Conservation (phyloP, 352 stramenopile genomes). For the Blastocystis hominis region DNA sequence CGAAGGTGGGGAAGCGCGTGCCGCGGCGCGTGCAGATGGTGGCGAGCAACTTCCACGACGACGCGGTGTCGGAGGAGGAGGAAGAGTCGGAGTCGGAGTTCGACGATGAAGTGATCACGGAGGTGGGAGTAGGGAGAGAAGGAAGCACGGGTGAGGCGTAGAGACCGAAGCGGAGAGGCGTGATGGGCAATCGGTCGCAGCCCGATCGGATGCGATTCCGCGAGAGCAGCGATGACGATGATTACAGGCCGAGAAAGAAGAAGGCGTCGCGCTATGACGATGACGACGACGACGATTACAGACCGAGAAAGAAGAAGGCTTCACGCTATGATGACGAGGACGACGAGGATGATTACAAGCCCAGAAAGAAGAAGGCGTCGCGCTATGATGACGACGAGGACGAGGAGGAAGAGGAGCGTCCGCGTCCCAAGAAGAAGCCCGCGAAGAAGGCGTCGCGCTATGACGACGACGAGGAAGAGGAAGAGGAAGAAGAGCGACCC, state of each 20-base stretch:
- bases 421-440: background rate
- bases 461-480: background rate
- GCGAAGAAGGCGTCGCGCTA: too few relatives aligned
- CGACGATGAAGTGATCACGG: slow-evolving; percentile 4
- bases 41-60: background rate
- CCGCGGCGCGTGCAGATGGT: background rate
- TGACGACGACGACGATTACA: too few relatives aligned
- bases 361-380: too few relatives aligned
- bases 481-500: background rate
- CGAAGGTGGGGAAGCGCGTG: slow-evolving; percentile 6
- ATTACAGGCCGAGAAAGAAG: too few relatives aligned
- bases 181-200: background rate
- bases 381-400: background rate
- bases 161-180: background rate
- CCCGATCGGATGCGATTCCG: background rate
- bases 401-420: background rate
- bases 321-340: too few relatives aligned
- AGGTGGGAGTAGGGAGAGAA: background rate
- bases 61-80: too few relatives aligned
- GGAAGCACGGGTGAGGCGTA: background rate
- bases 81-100: background rate
- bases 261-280: too few relatives aligned
- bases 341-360: too few relatives aligned
- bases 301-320: too few relatives aligned
- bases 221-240: background rate